Percentiles rank a stretch among this genome's conserved stretches.
These are phyloP conservation scores for Penicillium occitanis DNA, from an alignment of 2,329 filamentous ascomycete genomes.

Conservation along the genomic window DNA sequence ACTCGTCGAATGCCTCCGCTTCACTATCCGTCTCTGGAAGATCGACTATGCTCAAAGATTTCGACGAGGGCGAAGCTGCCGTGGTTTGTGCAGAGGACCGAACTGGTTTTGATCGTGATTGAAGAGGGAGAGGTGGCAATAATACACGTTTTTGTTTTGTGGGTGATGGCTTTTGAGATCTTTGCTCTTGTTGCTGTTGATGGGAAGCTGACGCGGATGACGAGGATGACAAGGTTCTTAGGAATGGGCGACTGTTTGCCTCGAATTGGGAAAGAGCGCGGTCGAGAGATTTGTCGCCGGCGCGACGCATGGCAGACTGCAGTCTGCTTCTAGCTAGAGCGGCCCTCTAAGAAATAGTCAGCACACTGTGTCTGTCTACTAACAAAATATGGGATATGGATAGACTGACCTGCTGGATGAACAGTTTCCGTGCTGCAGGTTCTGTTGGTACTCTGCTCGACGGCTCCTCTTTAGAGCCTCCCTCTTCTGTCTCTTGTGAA, in stretches of 20 bases:
- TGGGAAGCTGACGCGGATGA: not conserved
- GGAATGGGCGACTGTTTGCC: conserved; percentile 24
- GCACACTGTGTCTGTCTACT: not conserved
- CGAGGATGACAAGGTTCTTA: not conserved
- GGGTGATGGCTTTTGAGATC: conserved; percentile 2
- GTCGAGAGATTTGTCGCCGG: conserved; percentile 41
- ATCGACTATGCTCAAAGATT: not conserved
- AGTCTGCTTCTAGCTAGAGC: conserved; percentile 39
- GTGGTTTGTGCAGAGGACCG: conserved; percentile 17
- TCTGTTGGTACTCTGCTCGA: conserved; percentile 34
- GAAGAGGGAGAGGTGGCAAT: conserved; percentile 21
- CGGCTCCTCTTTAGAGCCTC: conserved; percentile 15
- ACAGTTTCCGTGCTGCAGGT: conserved; percentile 38
- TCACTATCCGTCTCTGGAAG: not conserved
- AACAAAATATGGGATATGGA: too few relatives aligned
- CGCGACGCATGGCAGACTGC: conserved; percentile 43
- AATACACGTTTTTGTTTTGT: conserved; percentile 16
- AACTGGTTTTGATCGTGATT: conserved; percentile 19
- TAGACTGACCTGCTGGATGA: conserved; percentile 41
- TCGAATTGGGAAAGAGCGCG: conserved; percentile 43
- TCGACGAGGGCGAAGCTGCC: conserved; percentile 9
- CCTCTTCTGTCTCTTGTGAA: conserved; percentile 7
- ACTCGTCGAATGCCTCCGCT: not conserved
- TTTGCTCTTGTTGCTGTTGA: not conserved
- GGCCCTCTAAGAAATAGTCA: conserved; percentile 39